Conservation (phyloP, 805 yeast species). For the Starmerella floricola region DNA sequence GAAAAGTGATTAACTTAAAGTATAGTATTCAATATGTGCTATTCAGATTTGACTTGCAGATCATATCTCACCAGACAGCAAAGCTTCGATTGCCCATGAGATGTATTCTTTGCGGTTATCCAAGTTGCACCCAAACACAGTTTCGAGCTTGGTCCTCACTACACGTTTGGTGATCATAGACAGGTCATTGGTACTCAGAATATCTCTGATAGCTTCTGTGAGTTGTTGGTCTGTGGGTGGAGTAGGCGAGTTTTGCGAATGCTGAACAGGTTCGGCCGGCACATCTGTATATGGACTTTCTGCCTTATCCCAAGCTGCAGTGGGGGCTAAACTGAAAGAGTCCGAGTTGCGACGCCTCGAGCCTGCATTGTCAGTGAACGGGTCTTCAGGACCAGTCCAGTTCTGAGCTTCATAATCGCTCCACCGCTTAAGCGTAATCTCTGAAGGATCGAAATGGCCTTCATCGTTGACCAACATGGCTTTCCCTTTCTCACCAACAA, state of each 20-base stretch:
- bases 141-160: slow-evolving; percentile 30
- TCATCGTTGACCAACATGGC: slow-evolving; percentile 37
- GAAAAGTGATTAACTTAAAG: too few relatives aligned
- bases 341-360: slow-evolving; percentile 6
- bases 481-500: slow-evolving; percentile 41
- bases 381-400: slow-evolving; percentile 25
- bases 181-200: slow-evolving; percentile 31
- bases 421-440: slow-evolving; percentile 47
- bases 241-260: slow-evolving; percentile 6
- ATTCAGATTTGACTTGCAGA: neutral
- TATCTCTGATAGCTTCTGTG: slow-evolving; percentile 30
- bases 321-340: slow-evolving; percentile 16
- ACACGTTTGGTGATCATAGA: slow-evolving; percentile 32
- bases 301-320: slow-evolving; percentile 3
- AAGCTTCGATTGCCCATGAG: slow-evolving; percentile 32
- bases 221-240: slow-evolving; percentile 31
- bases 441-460: slow-evolving; percentile 45
- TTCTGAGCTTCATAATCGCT: slow-evolving; percentile 45
- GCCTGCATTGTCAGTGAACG: neutral
- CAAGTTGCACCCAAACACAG: slow-evolving; percentile 28
- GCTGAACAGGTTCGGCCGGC: neutral
- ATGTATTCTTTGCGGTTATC: slow-evolving; percentile 30
- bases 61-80: slow-evolving; percentile 31
- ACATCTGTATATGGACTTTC: slow-evolving; percentile 8
- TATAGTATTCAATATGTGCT: neutral